phyloP scores from a whole-genome alignment of 2,329 filamentous ascomycete genomes.

The Rhinocladiella mackenziei region DNA sequence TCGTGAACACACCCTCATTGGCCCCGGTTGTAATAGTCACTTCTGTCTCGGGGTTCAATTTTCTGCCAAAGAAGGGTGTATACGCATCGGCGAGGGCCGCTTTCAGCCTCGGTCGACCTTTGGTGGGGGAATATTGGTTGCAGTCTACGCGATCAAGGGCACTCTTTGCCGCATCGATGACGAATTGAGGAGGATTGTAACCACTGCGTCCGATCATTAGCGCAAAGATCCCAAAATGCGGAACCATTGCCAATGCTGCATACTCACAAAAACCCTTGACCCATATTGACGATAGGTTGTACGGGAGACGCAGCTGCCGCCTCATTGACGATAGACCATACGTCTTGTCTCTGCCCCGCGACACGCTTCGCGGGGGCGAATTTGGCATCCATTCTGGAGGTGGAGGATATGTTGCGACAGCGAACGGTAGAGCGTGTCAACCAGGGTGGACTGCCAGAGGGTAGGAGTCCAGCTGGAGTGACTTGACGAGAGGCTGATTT shows the following conservation, averaged over 20 bases:
- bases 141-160: constrained; percentile 89
- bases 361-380: constrained; percentile 48
- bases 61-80: constrained; percentile 78
- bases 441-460: background rate
- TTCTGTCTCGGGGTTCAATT: constrained; percentile 82
- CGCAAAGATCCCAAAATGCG: too few species aligned
- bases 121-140: constrained; percentile 96
- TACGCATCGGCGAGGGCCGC: constrained; percentile 93
- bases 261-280: constrained; percentile 57
- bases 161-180: constrained; percentile 83
- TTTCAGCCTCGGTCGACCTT: constrained; percentile 79
- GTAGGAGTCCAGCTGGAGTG: constrained; percentile 3
- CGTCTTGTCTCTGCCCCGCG: constrained; percentile 50
- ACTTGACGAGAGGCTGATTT: constrained; percentile 13
- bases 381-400: constrained; percentile 24
- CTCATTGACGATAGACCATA: constrained; percentile 63
- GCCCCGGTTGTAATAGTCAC: constrained; percentile 81
- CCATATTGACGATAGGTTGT: constrained; percentile 63
- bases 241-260: constrained; percentile 2
- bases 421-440: background rate
- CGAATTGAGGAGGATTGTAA: constrained; percentile 90
- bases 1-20: constrained; percentile 46
- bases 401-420: constrained; percentile 15
- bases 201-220: constrained; percentile 53
- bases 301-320: constrained; percentile 60